phyloP scores from a whole-genome alignment of 495 filamentous ascomycete genomes.

The Tuber indicum region DNA sequence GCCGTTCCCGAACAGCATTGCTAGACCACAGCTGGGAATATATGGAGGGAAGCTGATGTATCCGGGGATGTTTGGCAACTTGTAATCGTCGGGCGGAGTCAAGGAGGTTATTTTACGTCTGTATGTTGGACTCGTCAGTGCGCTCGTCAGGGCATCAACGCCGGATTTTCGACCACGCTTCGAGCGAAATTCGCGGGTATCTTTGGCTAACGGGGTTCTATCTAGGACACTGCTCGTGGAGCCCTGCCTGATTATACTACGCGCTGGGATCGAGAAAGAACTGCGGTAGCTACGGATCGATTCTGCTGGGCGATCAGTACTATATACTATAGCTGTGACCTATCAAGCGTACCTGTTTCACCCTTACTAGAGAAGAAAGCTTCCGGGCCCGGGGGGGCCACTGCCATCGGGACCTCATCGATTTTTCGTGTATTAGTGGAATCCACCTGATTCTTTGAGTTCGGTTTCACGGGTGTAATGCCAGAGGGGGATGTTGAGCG shows the following conservation, averaged over 20 bases:
- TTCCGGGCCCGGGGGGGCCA: background rate
- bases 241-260: background rate
- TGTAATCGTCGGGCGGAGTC: conserved; percentile 12
- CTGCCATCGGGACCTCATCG: background rate
- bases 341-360: background rate
- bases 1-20: conserved; percentile 8
- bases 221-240: background rate
- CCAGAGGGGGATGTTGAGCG: background rate
- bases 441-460: background rate
- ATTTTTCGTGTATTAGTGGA: background rate
- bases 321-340: background rate
- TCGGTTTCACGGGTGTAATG: background rate
- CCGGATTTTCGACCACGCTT: conserved; percentile 5
- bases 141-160: conserved; percentile 13
- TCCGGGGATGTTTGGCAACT: conserved; percentile 9
- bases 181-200: background rate
- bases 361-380: background rate
- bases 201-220: background rate
- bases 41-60: conserved; percentile 26
- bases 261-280: background rate
- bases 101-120: conserved; percentile 18
- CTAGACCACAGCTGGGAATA: conserved; percentile 11
- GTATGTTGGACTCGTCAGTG: conserved; percentile 11
- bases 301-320: background rate
- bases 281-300: background rate